These are phyloP conservation scores for Rhynchospora breviuscula DNA, from an alignment of 176 grass and related monocot genomes.

Conservation along the genomic window DNA sequence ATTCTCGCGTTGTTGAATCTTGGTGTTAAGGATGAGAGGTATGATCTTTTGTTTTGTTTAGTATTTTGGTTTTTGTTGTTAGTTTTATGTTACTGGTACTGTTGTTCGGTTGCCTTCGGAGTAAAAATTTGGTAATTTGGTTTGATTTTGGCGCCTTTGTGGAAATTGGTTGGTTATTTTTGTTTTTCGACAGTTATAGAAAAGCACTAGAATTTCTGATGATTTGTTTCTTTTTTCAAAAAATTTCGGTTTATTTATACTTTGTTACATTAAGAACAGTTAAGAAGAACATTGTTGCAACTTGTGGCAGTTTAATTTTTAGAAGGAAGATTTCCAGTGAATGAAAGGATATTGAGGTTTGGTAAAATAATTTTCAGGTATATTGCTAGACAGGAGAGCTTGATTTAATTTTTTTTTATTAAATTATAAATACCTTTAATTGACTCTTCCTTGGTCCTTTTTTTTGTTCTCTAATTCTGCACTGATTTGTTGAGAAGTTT, in stretches of 20 bases:
- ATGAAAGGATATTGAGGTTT: background rate
- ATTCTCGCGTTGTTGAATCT: slow-evolving; percentile 41
- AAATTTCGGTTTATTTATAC: background rate
- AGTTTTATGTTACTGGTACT: background rate
- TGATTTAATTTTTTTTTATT: background rate
- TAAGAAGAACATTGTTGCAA: background rate
- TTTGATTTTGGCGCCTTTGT: background rate
- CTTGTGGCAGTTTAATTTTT: background rate
- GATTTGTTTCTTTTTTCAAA: too few relatives aligned
- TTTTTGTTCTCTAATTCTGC: background rate
- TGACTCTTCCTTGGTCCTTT: background rate
- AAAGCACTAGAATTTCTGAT: too few relatives aligned
- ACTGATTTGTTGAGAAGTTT: background rate
- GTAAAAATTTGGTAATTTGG: background rate
- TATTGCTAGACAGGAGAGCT: background rate
- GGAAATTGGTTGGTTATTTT: background rate
- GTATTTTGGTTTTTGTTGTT: background rate
- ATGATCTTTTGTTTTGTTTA: background rate
- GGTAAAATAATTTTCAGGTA: background rate
- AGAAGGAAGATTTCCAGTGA: background rate
- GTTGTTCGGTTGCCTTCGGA: background rate
- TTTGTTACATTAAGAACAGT: background rate
- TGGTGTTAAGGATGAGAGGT: slow-evolving; percentile 43
- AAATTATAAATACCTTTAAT: background rate
- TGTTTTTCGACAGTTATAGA: background rate